Evolutionary conservation across 2,329 filamentous ascomycete genomes (phyloP).

Genomic region (Claviceps arundinis): DNA sequence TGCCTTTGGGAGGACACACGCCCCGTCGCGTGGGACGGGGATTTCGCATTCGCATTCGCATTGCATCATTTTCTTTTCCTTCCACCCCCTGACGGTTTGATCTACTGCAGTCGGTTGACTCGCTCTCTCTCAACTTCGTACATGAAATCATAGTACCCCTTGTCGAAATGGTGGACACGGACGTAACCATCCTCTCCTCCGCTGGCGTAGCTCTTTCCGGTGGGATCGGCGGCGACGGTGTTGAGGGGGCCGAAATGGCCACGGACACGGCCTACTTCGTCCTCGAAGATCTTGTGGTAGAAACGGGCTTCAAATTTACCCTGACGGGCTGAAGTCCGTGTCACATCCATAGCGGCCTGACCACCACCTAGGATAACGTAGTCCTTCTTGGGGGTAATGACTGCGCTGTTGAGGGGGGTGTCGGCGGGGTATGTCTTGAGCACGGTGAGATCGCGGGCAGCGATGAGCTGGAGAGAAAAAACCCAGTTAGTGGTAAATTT

Average conservation of each 20-base stretch:
- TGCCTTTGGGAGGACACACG: too few species aligned
- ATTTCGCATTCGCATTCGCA: too few species aligned
- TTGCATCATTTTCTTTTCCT: not conserved
- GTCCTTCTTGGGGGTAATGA: constrained; percentile 90
- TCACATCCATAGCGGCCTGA: constrained; percentile 98
- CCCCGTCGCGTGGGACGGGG: too few species aligned
- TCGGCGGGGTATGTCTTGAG: constrained; percentile 88
- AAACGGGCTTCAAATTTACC: constrained; percentile 99
- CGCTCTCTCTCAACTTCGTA: constrained; percentile 95
- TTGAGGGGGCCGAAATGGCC: constrained; percentile 96
- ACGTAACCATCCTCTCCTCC: constrained; percentile 98
- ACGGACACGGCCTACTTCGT: constrained; percentile 93
- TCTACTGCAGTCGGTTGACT: constrained; percentile 31
- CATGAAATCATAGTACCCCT: constrained; percentile 95
- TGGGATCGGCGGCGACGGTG: constrained; percentile 87
- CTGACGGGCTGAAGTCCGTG: constrained; percentile 82
- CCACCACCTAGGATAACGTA: constrained; percentile 97
- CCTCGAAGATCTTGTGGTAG: constrained; percentile 99
- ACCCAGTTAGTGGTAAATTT: not conserved
- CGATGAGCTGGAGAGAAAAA: constrained; percentile 48
- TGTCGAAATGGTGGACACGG: constrained; percentile 95
- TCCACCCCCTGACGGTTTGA: not conserved
- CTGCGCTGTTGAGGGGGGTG: constrained; percentile 90
- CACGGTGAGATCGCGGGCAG: constrained; percentile 73
- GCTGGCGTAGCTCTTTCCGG: constrained; percentile 83